Evolutionary conservation across 2,329 filamentous ascomycete genomes (phyloP).

Genomic region (Elsinoe arachidis): DNA sequence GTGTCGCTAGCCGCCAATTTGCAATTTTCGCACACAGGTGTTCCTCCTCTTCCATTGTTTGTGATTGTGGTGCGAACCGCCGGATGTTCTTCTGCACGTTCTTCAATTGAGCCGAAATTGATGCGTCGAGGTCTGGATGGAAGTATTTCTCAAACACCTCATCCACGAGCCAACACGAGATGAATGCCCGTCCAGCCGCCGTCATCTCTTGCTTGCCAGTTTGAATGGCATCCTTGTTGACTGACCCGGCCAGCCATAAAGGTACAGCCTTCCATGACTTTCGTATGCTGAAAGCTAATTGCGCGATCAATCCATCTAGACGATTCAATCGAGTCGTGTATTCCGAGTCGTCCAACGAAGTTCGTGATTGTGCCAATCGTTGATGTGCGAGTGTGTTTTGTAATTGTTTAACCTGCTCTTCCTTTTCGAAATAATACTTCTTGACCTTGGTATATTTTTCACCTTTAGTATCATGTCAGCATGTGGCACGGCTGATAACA

Average conservation of each 20-base stretch:
- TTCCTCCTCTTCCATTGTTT: constrained; percentile 79
- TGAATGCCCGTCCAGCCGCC: constrained; percentile 78
- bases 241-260: constrained; percentile 65
- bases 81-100: constrained; percentile 81
- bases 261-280: constrained; percentile 87
- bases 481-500: neutral
- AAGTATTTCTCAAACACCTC: constrained; percentile 89
- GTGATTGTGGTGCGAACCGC: constrained; percentile 61
- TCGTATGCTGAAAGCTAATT: constrained; percentile 89
- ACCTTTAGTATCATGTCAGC: constrained; percentile 45
- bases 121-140: constrained; percentile 74
- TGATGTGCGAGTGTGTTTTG: constrained; percentile 98
- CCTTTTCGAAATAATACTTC: constrained; percentile 90
- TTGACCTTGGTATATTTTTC: constrained; percentile 98
- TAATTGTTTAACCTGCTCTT: constrained; percentile 79
- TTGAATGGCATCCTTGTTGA: constrained; percentile 76
- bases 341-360: constrained; percentile 89
- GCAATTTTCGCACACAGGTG: constrained; percentile 79
- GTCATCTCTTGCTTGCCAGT: constrained; percentile 98
- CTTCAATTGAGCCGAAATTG: constrained; percentile 71
- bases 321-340: constrained; percentile 83
- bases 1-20: constrained; percentile 84
- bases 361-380: constrained; percentile 86
- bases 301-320: constrained; percentile 86
- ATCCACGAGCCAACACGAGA: constrained; percentile 82